A percentile compares a stretch with the other conserved stretches of the same genome.
Evolutionary conservation across 78 protist species (phyloP).

Genomic region (Dictyostelium brefeldianum): DNA sequence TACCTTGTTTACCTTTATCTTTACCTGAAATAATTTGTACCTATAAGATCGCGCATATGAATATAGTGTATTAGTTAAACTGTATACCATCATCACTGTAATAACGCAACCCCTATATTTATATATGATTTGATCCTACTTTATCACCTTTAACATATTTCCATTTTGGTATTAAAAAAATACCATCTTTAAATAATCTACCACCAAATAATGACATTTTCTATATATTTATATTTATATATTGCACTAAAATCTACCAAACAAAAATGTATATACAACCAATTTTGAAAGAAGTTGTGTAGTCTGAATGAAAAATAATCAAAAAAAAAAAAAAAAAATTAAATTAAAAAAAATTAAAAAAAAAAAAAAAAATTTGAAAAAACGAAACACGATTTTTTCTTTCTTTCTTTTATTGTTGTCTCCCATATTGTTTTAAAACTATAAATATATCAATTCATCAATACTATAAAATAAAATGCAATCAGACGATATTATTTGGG

Average conservation of each 20-base stretch:
- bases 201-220: constrained; percentile 71
- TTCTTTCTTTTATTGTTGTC: background rate
- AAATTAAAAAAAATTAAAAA: background rate
- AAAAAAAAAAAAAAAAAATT: constrained; percentile 6
- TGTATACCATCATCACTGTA: no score
- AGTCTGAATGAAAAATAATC: background rate
- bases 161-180: constrained; percentile 60
- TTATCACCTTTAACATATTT: constrained; percentile 74
- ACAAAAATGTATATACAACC: no score
- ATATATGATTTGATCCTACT: background rate
- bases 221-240: background rate
- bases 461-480: constrained; percentile 66
- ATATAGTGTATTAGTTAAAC: no score
- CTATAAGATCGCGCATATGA: no score
- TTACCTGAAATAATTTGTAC: constrained; percentile 69
- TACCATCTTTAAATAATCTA: constrained; percentile 29
- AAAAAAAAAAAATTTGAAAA: constrained; percentile 14
- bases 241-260: no score
- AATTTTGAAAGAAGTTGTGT: no score
- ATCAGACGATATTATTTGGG: constrained; percentile 95
- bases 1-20: constrained; percentile 80
- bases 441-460: background rate
- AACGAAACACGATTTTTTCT: background rate
- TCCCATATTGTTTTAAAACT: background rate
- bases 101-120: no score